Evolutionary conservation across 352 stramenopile species (phyloP), one percentile per base, ranked within the genome.

Genomic region (Pythium monospermum): DNA sequence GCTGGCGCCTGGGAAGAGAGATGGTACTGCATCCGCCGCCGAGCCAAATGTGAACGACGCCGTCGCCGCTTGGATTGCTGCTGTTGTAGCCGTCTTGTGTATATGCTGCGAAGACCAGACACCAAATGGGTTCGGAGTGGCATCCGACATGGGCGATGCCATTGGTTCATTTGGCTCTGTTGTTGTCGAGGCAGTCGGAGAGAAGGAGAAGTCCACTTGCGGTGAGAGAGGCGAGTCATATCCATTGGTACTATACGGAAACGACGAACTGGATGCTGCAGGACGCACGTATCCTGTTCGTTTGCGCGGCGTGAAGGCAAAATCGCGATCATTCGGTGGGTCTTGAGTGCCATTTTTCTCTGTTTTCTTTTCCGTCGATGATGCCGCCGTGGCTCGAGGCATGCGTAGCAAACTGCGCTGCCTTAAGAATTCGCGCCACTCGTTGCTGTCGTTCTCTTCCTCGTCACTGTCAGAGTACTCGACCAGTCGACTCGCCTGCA

Each of bases 401-500:
- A 55, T 49, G 16, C 57, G 57, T 31, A 60, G 41, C 39, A 38
- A 57, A 15, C 50, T 66, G 40, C 57, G 72, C 12, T 62, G 28
- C 50, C 65, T 53, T 18, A 53, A 52, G 48, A 64, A 74, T 19
- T 68, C 68, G 12, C 50, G 62, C 62, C 66, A 73, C 35, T 68
- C 58, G 26, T 53, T 55, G 27, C 65, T 52, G 32, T 73, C 57
- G 21, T 79, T 63, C 11, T 81, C 73, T 3, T 79, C 65, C 10
- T 84, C 73, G 3, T 71, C 76, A 48, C 73, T 84, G 54, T 69
- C 66, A 6, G 68, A 59, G 42, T 85, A 85, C 35, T 77, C 73
- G 23, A 85, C 73, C 13, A 62, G 48, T n/a, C 54, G 54, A 10
- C 44, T 26, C n/a, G n/a, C n/a, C n/a, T n/a, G n/a, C n/a, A n/a